Conservation (phyloP, 768 basidiomycete species). For the Lyophyllum shimeji region DNA sequence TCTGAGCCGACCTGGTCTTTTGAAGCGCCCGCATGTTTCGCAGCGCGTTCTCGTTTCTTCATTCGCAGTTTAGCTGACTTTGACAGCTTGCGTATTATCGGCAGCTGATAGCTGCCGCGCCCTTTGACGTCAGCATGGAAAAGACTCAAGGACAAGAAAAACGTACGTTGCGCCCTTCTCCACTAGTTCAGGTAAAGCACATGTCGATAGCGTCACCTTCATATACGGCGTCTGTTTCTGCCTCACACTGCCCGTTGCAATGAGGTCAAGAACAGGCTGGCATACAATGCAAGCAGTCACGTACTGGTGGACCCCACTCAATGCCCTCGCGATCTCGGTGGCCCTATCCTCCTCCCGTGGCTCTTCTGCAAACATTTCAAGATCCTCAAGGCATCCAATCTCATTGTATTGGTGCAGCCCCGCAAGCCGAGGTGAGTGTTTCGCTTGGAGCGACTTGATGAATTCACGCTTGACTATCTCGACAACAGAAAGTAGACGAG, state of each 20-base stretch:
- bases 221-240: slow-evolving; percentile 64
- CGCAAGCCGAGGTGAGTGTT: slow-evolving; percentile 34
- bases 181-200: slow-evolving; percentile 38
- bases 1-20: not conserved
- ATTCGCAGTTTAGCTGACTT: slow-evolving; percentile 57
- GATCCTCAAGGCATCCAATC: slow-evolving; percentile 53
- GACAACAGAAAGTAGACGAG: slow-evolving; percentile 72
- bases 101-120: slow-evolving; percentile 53
- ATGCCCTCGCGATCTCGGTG: slow-evolving; percentile 36
- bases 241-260: slow-evolving; percentile 40
- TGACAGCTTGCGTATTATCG: slow-evolving; percentile 49
- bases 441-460: slow-evolving; percentile 48
- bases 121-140: not conserved
- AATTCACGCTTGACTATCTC: slow-evolving; percentile 88
- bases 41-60: slow-evolving; percentile 37
- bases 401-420: slow-evolving; percentile 82
- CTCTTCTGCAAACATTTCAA: slow-evolving; percentile 18
- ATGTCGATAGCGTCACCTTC: slow-evolving; percentile 61
- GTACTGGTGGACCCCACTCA: slow-evolving; percentile 63
- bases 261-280: not conserved
- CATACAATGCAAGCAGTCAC: slow-evolving; percentile 21
- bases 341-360: slow-evolving; percentile 32
- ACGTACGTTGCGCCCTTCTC: slow-evolving; percentile 53
- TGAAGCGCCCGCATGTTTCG: slow-evolving; percentile 1
- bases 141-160: not conserved